Conservation (phyloP, 164 flowering plant species). For the Berberis vulgaris region DNA sequence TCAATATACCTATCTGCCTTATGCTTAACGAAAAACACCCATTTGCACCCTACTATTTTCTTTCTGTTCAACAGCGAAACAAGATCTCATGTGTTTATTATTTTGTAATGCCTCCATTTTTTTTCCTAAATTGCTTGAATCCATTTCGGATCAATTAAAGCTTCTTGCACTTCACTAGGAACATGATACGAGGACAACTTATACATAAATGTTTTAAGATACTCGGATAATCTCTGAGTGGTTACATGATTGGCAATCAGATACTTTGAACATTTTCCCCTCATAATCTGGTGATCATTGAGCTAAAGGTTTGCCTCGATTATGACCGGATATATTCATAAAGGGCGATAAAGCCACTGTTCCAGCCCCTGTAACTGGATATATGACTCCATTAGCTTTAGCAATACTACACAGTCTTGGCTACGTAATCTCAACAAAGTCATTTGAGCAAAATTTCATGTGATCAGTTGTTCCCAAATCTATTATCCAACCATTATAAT, state of each 20-base stretch:
- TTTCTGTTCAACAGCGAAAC: not conserved
- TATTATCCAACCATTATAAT: too few species aligned
- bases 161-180: slow-evolving; percentile 1
- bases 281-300: not conserved
- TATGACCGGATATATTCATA: too few species aligned
- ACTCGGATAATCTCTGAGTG: not conserved
- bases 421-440: too few species aligned
- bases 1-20: not conserved
- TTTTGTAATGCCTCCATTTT: slow-evolving; percentile 1
- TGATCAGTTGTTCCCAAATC: too few species aligned
- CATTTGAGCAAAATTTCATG: too few species aligned
- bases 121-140: slow-evolving; percentile 1
- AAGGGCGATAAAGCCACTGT: too few species aligned
- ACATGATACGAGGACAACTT: not conserved
- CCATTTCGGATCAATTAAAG: not conserved
- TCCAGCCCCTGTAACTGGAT: too few species aligned
- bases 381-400: too few species aligned
- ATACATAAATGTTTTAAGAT: not conserved
- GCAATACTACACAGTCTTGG: too few species aligned
- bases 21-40: slow-evolving; percentile 1
- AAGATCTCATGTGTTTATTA: slow-evolving; percentile 1
- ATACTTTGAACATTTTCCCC: not conserved
- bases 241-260: slow-evolving; percentile 4
- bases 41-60: not conserved
- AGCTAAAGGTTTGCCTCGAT: not conserved